phyloP scores from a whole-genome alignment of 2,329 filamentous ascomycete genomes.

The Cercospora sp. region DNA sequence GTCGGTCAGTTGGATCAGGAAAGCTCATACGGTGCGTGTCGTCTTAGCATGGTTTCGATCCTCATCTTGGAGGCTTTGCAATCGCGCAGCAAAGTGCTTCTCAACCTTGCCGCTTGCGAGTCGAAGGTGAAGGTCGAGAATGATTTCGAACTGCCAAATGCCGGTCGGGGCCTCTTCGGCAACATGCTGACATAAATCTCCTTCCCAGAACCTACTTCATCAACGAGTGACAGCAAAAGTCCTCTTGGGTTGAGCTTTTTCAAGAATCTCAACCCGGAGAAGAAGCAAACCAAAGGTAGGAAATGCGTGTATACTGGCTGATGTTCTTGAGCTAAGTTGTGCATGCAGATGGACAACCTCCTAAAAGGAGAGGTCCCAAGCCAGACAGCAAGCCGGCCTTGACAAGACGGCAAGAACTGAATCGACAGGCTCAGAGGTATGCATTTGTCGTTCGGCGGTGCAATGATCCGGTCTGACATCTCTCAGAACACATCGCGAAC shows the following conservation, averaged over 20 bases:
- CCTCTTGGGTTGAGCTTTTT: constrained; percentile 50
- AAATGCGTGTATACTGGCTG: background rate
- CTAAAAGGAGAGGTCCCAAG: constrained; percentile 90
- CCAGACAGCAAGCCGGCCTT: constrained; percentile 94
- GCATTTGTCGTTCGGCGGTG: constrained; percentile 17
- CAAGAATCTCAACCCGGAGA: constrained; percentile 65
- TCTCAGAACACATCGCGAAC: constrained; percentile 85
- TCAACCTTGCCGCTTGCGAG: background rate
- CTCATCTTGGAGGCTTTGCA: background rate
- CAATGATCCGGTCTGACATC: constrained; percentile 8
- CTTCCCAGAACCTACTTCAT: constrained; percentile 18
- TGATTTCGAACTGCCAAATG: background rate
- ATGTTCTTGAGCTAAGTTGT: constrained; percentile 9
- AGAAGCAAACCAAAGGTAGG: constrained; percentile 74
- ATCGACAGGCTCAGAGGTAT: constrained; percentile 92
- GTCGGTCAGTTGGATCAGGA: constrained; percentile 20
- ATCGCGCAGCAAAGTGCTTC: background rate
- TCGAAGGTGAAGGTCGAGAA: background rate
- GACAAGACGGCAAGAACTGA: constrained; percentile 88
- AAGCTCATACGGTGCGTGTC: constrained; percentile 23
- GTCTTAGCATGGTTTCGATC: background rate
- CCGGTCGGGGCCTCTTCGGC: background rate
- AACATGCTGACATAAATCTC: background rate
- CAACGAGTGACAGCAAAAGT: constrained; percentile 28
- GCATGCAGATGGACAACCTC: constrained; percentile 71